Evolutionary conservation across 345 rosid genomes (phyloP).

Genomic region (Lepidium aucheri): DNA sequence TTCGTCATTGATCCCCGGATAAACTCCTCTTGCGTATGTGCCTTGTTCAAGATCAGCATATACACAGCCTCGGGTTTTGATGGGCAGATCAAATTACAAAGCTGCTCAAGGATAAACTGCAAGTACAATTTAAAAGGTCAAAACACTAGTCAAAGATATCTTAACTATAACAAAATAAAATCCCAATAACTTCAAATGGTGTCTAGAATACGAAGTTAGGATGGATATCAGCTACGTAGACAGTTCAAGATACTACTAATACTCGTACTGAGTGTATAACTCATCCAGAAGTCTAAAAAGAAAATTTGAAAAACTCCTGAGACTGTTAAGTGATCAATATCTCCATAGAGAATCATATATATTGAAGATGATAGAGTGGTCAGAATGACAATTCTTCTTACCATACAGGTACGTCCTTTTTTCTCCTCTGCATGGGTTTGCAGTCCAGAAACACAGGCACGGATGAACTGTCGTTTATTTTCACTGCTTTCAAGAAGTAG

Average conservation of each 20-base stretch:
- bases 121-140: slow-evolving; percentile 28
- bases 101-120: slow-evolving; percentile 98
- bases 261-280: not conserved
- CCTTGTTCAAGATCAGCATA: slow-evolving; percentile 81
- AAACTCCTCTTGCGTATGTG: slow-evolving; percentile 96
- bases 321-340: slow-evolving; percentile 2
- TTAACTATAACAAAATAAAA: not conserved
- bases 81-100: slow-evolving; percentile 96
- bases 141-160: not conserved
- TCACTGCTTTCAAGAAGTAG: slow-evolving; percentile 96
- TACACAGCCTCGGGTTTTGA: slow-evolving; percentile 92
- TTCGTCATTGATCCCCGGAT: slow-evolving; percentile 99
- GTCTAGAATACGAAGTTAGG: not conserved
- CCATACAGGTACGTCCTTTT: slow-evolving; percentile 82
- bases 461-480: slow-evolving; percentile 85
- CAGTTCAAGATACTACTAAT: not conserved
- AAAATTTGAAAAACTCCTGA: not conserved
- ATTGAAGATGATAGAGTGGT: not conserved
- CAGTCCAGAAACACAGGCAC: slow-evolving; percentile 86
- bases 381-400: slow-evolving; percentile 27
- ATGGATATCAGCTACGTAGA: slow-evolving; percentile 9
- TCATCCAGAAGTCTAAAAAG: slow-evolving; percentile 3
- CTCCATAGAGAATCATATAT: slow-evolving; percentile 7
- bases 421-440: slow-evolving; percentile 82
- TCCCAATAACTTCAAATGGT: slow-evolving; percentile 8